Conservation (phyloP, 1,284 basidiomycete genomes). For the Trametes hirsuta region DNA sequence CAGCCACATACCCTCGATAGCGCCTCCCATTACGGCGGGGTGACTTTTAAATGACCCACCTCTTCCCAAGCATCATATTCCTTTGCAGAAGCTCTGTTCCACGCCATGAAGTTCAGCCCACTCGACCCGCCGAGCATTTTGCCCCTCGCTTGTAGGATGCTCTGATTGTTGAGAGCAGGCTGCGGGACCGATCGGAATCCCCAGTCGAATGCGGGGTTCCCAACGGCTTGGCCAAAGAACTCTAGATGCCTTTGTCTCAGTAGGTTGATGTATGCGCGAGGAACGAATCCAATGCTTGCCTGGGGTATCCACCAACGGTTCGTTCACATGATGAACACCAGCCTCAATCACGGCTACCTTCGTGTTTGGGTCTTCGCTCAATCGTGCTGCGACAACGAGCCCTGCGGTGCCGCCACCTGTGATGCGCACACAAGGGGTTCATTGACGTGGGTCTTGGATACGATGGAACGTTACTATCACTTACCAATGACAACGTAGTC, state of each 20-base stretch:
- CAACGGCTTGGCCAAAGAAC: slow-evolving; percentile 13
- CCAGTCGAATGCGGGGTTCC: slow-evolving; percentile 24
- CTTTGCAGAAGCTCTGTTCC: slow-evolving; percentile 20
- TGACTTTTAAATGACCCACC: neutral
- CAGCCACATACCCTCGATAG: too few species aligned
- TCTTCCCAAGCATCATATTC: slow-evolving; percentile 26
- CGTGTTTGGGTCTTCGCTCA: slow-evolving; percentile 12
- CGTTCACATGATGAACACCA: slow-evolving; percentile 18
- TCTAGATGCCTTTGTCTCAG: neutral
- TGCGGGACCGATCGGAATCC: slow-evolving; percentile 20
- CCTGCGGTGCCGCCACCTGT: neutral
- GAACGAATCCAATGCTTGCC: neutral
- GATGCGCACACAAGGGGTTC: neutral
- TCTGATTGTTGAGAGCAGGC: slow-evolving; percentile 6
- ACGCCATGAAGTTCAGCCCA: slow-evolving; percentile 24
- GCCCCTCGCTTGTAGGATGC: slow-evolving; percentile 13
- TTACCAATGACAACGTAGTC: neutral
- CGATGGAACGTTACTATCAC: neutral
- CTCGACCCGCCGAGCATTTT: slow-evolving; percentile 29
- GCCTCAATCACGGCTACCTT: slow-evolving; percentile 25
- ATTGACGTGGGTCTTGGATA: neutral
- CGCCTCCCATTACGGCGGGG: neutral
- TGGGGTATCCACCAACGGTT: slow-evolving; percentile 20
- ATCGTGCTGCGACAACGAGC: neutral
- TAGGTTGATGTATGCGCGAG: neutral